Conservation (phyloP, 2,329 filamentous ascomycete genomes). For the Dryadomyces quercivorus region DNA sequence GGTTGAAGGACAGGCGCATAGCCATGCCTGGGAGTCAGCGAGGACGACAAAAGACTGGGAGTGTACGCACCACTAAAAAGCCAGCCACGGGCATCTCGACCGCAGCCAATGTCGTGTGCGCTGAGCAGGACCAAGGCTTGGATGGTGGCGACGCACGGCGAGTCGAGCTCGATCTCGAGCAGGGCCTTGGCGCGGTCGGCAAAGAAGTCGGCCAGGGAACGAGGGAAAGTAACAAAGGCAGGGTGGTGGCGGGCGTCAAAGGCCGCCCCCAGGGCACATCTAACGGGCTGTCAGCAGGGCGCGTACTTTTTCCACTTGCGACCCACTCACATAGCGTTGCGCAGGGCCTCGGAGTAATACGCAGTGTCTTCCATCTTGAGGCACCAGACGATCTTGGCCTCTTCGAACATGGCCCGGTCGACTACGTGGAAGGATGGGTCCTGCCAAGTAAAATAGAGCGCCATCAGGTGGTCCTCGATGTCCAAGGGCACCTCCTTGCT, state of each 20-base stretch:
- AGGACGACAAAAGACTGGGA: too few species aligned
- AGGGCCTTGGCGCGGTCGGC: slow-evolving; percentile 29
- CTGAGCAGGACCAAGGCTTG: slow-evolving; percentile 33
- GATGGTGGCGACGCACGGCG: slow-evolving; percentile 32
- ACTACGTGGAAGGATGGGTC: slow-evolving; percentile 32
- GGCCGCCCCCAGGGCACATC: slow-evolving; percentile 21
- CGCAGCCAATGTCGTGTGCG: slow-evolving; percentile 28
- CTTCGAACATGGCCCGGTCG: slow-evolving; percentile 22
- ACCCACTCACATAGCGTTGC: slow-evolving; percentile 9
- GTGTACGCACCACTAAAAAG: slow-evolving; percentile 25
- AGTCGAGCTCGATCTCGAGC: slow-evolving; percentile 33
- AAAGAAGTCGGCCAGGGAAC: slow-evolving; percentile 24
- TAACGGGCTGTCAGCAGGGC: slow-evolving; percentile 4
- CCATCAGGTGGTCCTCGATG: slow-evolving; percentile 29
- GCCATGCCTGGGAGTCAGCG: slow-evolving; percentile 27
- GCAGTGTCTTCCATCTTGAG: slow-evolving; percentile 4
- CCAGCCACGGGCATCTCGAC: slow-evolving; percentile 31
- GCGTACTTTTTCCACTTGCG: slow-evolving; percentile 11
- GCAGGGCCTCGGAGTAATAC: slow-evolving; percentile 12
- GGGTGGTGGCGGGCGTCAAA: slow-evolving; percentile 16
- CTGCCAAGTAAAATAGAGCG: slow-evolving; percentile 35
- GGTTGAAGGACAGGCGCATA: slow-evolving; percentile 30
- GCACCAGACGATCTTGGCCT: slow-evolving; percentile 1
- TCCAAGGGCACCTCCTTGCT: slow-evolving; percentile 25
- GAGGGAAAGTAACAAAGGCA: slow-evolving; percentile 16